These are phyloP conservation scores for Thalassia testudinum DNA, from an alignment of 116 monocot species.

Conservation along the genomic window DNA sequence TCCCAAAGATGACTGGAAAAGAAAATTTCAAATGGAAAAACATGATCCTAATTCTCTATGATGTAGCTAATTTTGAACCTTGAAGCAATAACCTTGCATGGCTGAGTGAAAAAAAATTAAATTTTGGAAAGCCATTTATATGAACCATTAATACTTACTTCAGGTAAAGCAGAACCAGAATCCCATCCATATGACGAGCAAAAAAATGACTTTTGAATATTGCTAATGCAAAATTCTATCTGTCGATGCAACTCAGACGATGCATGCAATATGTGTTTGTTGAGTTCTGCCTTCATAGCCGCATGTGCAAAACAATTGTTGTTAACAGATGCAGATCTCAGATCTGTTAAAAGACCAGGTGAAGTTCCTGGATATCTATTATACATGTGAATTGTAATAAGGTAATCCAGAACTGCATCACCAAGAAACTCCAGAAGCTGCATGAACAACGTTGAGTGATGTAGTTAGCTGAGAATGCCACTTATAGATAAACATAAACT, in stretches of 20 bases:
- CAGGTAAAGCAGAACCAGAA: conserved; percentile 44
- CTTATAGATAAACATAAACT: no score
- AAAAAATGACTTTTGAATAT: conserved; percentile 17
- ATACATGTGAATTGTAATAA: conserved; percentile 32
- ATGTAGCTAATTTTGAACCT: no score
- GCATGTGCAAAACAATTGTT: conserved; percentile 69
- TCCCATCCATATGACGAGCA: conserved; percentile 64
- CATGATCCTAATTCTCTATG: no score
- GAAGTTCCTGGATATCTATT: conserved; percentile 27
- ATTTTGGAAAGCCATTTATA: no score
- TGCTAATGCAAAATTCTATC: conserved; percentile 28
- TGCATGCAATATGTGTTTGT: conserved; percentile 56
- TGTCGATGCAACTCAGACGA: conserved; percentile 40
- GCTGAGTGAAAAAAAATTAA: no score
- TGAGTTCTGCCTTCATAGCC: conserved; percentile 42
- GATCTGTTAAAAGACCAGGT: conserved; percentile 49
- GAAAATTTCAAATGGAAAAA: no score
- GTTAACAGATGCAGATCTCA: conserved; percentile 49
- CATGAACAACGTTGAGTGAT: background rate
- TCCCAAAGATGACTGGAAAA: no score
- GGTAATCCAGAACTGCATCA: conserved; percentile 48
- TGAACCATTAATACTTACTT: conserved; percentile 19
- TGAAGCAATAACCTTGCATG: no score
- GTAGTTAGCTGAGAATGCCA: no score
- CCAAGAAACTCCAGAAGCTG: conserved; percentile 67